Evolutionary conservation across 495 filamentous ascomycete genomes (phyloP).

Genomic region (Immersiella caudata): DNA sequence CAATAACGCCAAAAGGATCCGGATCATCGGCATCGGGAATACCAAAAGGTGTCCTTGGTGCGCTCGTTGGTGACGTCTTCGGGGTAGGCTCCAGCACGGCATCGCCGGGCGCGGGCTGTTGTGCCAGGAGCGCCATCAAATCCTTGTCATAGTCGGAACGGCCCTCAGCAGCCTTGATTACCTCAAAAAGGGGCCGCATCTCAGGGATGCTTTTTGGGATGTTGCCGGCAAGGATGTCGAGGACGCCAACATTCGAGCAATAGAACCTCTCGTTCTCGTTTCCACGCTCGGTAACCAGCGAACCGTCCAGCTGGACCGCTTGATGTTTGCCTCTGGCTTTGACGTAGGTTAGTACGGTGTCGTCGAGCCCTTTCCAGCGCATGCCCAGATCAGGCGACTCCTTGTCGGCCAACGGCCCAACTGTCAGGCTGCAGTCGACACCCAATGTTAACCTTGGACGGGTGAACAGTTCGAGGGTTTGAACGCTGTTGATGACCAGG

Average conservation of each 20-base stretch:
- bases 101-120: slow-evolving; percentile 73
- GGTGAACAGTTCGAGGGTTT: slow-evolving; percentile 79
- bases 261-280: slow-evolving; percentile 93
- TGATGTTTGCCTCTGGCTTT: slow-evolving; percentile 86
- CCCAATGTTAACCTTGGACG: slow-evolving; percentile 76
- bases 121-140: slow-evolving; percentile 49
- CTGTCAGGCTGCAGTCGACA: slow-evolving; percentile 72
- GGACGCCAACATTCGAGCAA: slow-evolving; percentile 68
- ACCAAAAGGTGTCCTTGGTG: slow-evolving; percentile 60
- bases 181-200: slow-evolving; percentile 69
- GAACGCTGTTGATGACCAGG: slow-evolving; percentile 81
- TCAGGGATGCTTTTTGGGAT: slow-evolving; percentile 67
- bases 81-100: slow-evolving; percentile 58
- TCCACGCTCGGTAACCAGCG: slow-evolving; percentile 77
- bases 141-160: slow-evolving; percentile 68
- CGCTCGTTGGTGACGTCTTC: slow-evolving; percentile 31
- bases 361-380: slow-evolving; percentile 58
- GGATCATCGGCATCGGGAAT: slow-evolving; percentile 77
- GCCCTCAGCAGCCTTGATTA: slow-evolving; percentile 84
- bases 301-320: slow-evolving; percentile 80
- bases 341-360: slow-evolving; percentile 83
- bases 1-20: slow-evolving; percentile 86
- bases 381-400: slow-evolving; percentile 75
- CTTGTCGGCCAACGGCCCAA: slow-evolving; percentile 78
- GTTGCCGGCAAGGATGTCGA: slow-evolving; percentile 81